phyloP scores from a whole-genome alignment of 768 basidiomycete species.

The Boletus bicolor region DNA sequence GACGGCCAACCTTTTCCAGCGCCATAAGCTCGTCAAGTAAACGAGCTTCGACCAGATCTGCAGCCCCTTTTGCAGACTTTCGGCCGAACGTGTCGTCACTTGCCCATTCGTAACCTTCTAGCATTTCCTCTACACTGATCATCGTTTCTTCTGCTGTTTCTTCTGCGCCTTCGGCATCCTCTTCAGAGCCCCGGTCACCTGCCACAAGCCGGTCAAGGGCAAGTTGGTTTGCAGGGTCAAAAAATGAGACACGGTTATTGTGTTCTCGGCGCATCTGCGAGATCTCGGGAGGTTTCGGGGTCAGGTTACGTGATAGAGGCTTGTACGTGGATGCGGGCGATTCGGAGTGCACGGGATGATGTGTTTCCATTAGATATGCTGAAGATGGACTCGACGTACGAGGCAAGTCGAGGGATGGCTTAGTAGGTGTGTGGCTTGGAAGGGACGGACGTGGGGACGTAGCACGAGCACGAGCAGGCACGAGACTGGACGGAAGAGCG shows the following conservation, averaged over 20 bases:
- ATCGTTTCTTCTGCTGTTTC: conserved; percentile 80
- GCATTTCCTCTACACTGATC: conserved; percentile 94
- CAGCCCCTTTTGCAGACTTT: conserved; percentile 65
- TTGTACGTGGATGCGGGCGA: conserved; percentile 20
- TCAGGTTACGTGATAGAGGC: conserved; percentile 27
- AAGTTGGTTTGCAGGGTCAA: conserved; percentile 76
- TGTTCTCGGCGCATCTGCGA: conserved; percentile 47
- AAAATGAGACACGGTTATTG: conserved; percentile 78
- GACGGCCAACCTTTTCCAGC: conserved; percentile 73
- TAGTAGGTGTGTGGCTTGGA: conserved; percentile 11
- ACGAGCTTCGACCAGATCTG: conserved; percentile 89
- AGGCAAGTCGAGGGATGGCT: conserved; percentile 19
- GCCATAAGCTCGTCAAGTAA: conserved; percentile 88
- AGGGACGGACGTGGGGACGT: conserved; percentile 24
- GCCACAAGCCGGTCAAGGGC: conserved; percentile 67
- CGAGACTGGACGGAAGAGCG: conserved; percentile 23
- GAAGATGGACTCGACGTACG: conserved; percentile 20
- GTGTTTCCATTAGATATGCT: conserved; percentile 5
- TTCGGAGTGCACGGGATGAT: conserved; percentile 20
- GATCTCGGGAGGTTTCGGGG: conserved; percentile 31
- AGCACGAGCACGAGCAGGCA: conserved; percentile 22
- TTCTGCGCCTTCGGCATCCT: conserved; percentile 56
- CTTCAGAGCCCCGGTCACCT: conserved; percentile 41
- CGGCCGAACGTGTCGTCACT: conserved; percentile 71
- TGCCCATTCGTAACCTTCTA: conserved; percentile 98